A percentile compares a stretch with the other conserved stretches of the same genome.
These are phyloP conservation scores for Phaeosphaeriaceae sp. DNA, from an alignment of 2,329 filamentous ascomycete species.

Conservation along the genomic window DNA sequence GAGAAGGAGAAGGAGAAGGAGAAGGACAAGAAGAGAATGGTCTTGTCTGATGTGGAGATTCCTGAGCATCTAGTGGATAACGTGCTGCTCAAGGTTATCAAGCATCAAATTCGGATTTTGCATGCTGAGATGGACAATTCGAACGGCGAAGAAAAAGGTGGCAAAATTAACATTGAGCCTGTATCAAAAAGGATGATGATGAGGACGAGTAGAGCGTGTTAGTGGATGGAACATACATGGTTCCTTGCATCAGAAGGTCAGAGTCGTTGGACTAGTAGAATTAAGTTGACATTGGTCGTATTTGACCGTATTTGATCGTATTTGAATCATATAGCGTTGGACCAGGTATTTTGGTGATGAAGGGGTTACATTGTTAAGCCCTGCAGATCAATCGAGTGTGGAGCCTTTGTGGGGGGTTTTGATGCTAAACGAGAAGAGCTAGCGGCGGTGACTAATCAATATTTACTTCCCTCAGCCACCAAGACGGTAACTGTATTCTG, in stretches of 20 bases:
- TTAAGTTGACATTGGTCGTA: too few relatives aligned
- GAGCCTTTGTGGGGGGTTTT: too few relatives aligned
- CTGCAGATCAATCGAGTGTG: neutral
- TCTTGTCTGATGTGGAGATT: slow-evolving; percentile 30
- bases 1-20: slow-evolving; percentile 18
- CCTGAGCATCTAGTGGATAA: slow-evolving; percentile 32
- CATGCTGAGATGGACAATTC: slow-evolving; percentile 46
- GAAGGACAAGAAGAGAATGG: slow-evolving; percentile 23
- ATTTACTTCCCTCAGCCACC: slow-evolving; percentile 1
- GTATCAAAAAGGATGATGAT: neutral
- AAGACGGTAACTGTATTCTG: slow-evolving; percentile 3
- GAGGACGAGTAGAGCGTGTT: neutral
- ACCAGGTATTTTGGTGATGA: neutral
- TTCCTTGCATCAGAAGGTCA: too few relatives aligned
- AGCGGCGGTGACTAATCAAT: too few relatives aligned
- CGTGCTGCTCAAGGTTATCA: slow-evolving; percentile 39
- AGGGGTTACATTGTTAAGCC: neutral
- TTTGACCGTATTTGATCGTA: too few relatives aligned
- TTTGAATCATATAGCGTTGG: neutral
- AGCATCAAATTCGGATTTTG: slow-evolving; percentile 45
- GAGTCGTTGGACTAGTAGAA: neutral
- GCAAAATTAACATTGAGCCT: slow-evolving; percentile 13
- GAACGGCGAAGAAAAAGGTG: slow-evolving; percentile 22
- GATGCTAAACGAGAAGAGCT: too few relatives aligned
- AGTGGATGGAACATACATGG: neutral